Evolutionary conservation across 208 protist genomes (phyloP).

Genomic region (Acanthamoeba quina): DNA sequence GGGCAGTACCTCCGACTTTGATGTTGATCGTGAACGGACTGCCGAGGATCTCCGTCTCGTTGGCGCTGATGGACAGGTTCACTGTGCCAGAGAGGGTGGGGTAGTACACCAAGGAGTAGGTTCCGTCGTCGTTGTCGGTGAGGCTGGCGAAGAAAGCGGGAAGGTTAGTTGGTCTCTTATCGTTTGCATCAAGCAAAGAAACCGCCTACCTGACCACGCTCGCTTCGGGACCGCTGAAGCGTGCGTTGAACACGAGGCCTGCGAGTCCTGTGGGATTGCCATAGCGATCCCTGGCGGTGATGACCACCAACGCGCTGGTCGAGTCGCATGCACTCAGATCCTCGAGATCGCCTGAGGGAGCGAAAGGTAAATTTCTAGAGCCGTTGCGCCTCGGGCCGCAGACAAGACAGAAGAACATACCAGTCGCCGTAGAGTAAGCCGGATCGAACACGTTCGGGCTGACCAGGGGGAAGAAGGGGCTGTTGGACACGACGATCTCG

Average conservation of each 20-base stretch:
- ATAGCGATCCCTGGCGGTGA: conserved; percentile 32
- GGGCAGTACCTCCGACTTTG: background rate
- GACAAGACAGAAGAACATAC: background rate
- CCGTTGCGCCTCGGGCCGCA: background rate
- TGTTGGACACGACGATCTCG: conserved; percentile 14
- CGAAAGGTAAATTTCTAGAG: background rate
- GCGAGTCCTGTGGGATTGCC: background rate
- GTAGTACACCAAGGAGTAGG: conserved; percentile 46
- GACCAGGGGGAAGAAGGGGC: conserved; percentile 69
- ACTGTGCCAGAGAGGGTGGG: conserved; percentile 19
- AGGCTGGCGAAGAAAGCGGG: background rate
- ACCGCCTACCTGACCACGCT: background rate
- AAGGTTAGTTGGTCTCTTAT: background rate
- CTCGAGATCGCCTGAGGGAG: conserved; percentile 22
- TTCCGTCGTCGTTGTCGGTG: conserved; percentile 62
- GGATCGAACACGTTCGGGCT: conserved; percentile 21
- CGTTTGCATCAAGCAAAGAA: background rate
- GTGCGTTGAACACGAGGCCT: conserved; percentile 9
- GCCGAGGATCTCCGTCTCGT: background rate
- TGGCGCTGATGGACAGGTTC: conserved; percentile 32
- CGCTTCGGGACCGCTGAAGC: conserved; percentile 33
- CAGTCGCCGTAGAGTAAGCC: background rate
- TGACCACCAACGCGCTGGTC: background rate
- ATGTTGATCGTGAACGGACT: conserved; percentile 64
- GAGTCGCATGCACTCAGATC: conserved; percentile 7